Conservation (phyloP, 2,329 filamentous ascomycete species). For the Grosmannia huntii region DNA sequence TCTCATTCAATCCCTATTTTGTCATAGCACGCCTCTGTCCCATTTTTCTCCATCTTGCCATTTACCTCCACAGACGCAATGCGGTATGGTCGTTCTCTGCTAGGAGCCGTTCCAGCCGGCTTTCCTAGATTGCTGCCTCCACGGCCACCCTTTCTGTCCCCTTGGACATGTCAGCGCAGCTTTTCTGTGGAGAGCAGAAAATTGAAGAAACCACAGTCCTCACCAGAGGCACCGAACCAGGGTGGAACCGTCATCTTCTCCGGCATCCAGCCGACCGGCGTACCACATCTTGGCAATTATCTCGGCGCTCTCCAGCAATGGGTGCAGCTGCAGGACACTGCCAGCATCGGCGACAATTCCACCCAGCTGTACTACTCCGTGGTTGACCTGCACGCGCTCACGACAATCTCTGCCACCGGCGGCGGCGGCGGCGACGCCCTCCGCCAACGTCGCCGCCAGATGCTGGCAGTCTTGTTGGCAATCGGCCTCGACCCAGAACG, state of each 20-base stretch:
- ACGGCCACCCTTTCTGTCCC: background rate
- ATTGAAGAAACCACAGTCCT: background rate
- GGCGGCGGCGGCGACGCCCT: constrained; percentile 32
- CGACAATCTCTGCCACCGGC: constrained; percentile 24
- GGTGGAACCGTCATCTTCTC: constrained; percentile 59
- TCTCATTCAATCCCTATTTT: background rate
- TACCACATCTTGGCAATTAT: constrained; percentile 93
- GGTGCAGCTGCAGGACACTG: constrained; percentile 63
- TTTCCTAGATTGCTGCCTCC: background rate
- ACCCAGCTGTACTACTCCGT: constrained; percentile 65
- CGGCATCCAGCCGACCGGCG: constrained; percentile 89
- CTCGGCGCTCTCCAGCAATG: constrained; percentile 80
- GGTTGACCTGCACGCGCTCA: constrained; percentile 91
- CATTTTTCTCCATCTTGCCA: background rate
- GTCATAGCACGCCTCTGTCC: background rate
- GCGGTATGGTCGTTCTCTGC: background rate
- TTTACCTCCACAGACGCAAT: background rate
- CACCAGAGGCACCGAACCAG: constrained; percentile 1
- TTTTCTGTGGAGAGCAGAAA: background rate
- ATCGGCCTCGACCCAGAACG: constrained; percentile 70
- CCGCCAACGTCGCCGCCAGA: constrained; percentile 54
- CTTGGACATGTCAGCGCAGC: constrained; percentile 4
- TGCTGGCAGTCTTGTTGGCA: constrained; percentile 68
- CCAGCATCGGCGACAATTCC: constrained; percentile 29
- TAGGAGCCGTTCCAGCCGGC: background rate